These are phyloP conservation scores for Mucor velutinosus DNA, from an alignment of 371 early-diverging fungal species.

Conservation along the genomic window DNA sequence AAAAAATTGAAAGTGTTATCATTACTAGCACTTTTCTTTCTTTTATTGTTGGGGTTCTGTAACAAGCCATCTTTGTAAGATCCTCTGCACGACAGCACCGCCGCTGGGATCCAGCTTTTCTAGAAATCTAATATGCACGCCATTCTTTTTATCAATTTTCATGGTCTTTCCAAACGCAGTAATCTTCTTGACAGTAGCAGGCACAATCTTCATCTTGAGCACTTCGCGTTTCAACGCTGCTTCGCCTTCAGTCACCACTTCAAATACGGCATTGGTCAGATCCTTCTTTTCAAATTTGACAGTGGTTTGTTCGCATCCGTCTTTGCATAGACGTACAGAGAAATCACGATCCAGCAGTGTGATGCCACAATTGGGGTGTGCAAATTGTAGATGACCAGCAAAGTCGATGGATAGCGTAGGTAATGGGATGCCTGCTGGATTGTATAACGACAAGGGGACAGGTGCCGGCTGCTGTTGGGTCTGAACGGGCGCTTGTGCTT, in stretches of 20 bases:
- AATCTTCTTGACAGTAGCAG: slow-evolving; percentile 22
- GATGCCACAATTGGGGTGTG: slow-evolving; percentile 64
- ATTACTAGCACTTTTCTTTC: no score
- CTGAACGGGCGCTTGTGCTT: slow-evolving; percentile 16
- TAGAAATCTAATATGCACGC: slow-evolving; percentile 55
- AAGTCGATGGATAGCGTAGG: slow-evolving; percentile 66
- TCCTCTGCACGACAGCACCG: slow-evolving; percentile 58
- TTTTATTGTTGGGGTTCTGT: slow-evolving; percentile 16
- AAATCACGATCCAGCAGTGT: slow-evolving; percentile 54
- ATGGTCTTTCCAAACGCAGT: slow-evolving; percentile 33
- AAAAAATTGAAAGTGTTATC: not conserved
- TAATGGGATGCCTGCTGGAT: slow-evolving; percentile 49
- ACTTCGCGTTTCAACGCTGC: slow-evolving; percentile 42
- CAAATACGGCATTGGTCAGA: slow-evolving; percentile 46
- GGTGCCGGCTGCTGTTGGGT: slow-evolving; percentile 15
- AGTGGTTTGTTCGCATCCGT: slow-evolving; percentile 43
- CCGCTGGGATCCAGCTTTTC: slow-evolving; percentile 59
- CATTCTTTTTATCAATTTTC: slow-evolving; percentile 40
- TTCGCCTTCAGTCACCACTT: slow-evolving; percentile 43
- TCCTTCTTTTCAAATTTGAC: slow-evolving; percentile 56
- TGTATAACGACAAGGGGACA: slow-evolving; percentile 29
- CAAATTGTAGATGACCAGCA: slow-evolving; percentile 43
- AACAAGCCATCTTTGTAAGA: slow-evolving; percentile 57
- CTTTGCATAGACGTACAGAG: slow-evolving; percentile 52
- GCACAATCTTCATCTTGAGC: slow-evolving; percentile 46